Evolutionary conservation across 139 green algal species (phyloP).

Genomic region (Tetradesmus obliquus): DNA sequence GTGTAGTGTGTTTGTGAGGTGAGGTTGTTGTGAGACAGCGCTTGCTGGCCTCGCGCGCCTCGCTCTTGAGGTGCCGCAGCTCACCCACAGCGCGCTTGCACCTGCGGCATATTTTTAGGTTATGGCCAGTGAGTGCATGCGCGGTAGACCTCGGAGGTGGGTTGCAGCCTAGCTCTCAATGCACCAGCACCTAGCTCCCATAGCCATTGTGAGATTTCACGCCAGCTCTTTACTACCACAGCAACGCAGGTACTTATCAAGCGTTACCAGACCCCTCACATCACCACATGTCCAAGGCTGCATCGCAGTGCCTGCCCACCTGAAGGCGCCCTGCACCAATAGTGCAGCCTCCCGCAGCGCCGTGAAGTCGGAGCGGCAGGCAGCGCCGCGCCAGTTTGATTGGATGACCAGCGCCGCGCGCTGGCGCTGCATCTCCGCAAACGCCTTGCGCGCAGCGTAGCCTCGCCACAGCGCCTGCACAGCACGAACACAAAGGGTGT

Average conservation of each 20-base stretch:
- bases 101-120: background rate
- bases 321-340: conserved; percentile 38
- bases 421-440: conserved; percentile 36
- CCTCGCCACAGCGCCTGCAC: conserved; percentile 73
- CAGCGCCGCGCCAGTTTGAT: conserved; percentile 34
- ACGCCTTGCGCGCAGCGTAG: conserved; percentile 60
- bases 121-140: too few relatives aligned
- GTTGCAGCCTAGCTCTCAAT: too few relatives aligned
- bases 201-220: too few relatives aligned
- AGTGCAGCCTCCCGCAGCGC: conserved; percentile 12
- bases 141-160: too few relatives aligned
- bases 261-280: too few relatives aligned
- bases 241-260: too few relatives aligned
- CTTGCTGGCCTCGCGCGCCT: conserved; percentile 79
- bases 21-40: too few relatives aligned
- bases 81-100: conserved; percentile 51
- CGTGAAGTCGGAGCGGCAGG: background rate
- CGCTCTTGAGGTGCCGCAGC: conserved; percentile 57
- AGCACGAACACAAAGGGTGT: background rate
- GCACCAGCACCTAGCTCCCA: too few relatives aligned
- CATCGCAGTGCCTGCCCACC: conserved; percentile 11
- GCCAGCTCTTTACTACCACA: too few relatives aligned
- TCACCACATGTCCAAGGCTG: too few relatives aligned
- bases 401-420: conserved; percentile 38
- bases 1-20: background rate